phyloP scores from a whole-genome alignment of 2,329 filamentous ascomycete genomes.

The Stromatinia cepivora region DNA sequence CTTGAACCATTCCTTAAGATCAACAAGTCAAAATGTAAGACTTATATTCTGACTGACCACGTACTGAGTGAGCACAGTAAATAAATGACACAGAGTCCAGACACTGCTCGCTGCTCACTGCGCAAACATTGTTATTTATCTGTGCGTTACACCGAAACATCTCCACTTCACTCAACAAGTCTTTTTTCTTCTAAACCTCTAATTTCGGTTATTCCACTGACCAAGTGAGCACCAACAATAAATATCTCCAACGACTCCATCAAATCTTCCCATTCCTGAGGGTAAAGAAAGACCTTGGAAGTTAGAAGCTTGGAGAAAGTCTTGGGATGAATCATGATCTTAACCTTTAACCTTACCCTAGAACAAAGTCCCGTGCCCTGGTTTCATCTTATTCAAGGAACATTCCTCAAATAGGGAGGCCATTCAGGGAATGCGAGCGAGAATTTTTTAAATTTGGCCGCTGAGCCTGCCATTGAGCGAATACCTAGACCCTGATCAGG shows the following conservation, averaged over 20 bases:
- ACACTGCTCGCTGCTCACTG: background rate
- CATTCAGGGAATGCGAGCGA: background rate
- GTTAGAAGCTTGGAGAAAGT: constrained; percentile 13
- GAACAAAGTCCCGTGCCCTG: background rate
- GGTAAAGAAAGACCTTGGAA: background rate
- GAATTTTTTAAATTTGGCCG: background rate
- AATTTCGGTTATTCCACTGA: constrained; percentile 11
- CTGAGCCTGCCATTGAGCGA: background rate
- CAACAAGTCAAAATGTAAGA: background rate
- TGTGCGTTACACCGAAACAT: constrained; percentile 6
- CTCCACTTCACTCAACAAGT: background rate
- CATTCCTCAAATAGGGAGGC: background rate
- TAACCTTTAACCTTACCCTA: background rate
- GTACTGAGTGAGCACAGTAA: background rate
- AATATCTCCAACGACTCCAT: background rate
- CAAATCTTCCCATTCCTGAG: background rate
- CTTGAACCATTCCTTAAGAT: background rate
- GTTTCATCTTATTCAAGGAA: constrained; percentile 12
- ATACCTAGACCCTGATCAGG: background rate
- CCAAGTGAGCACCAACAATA: background rate
- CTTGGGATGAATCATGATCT: too few species aligned
- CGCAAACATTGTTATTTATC: background rate
- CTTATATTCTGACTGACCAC: too few species aligned
- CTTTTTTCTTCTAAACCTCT: constrained; percentile 1
- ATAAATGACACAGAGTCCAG: too few species aligned